Conservation (phyloP, 805 yeast genomes). For the Spathaspora passalidarum region DNA sequence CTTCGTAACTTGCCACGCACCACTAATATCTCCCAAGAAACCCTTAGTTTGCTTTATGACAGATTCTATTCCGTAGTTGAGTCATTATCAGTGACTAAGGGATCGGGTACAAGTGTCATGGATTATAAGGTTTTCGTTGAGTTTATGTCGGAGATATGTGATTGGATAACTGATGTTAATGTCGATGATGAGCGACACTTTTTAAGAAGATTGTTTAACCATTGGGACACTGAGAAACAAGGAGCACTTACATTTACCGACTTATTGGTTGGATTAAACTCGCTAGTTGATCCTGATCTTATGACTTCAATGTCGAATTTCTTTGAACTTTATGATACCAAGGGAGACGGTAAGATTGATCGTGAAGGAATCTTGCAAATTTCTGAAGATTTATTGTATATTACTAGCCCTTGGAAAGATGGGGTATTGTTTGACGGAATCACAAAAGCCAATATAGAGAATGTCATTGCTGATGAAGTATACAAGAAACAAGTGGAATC, state of each 20-base stretch:
- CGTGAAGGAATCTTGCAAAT: constrained; percentile 78
- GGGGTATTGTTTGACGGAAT: constrained; percentile 61
- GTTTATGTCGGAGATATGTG: constrained; percentile 77
- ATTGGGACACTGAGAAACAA: constrained; percentile 63
- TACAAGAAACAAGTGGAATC: constrained; percentile 33
- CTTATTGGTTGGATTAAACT: constrained; percentile 70
- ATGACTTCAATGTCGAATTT: constrained; percentile 77
- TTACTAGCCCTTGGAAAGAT: constrained; percentile 86
- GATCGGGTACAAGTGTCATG: constrained; percentile 62
- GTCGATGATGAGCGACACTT: constrained; percentile 15
- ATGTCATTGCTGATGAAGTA: constrained; percentile 63
- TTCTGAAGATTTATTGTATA: constrained; percentile 80
- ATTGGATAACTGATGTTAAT: constrained; percentile 52
- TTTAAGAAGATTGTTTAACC: constrained; percentile 57
- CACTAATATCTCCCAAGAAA: constrained; percentile 52
- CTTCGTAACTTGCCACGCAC: constrained; percentile 80
- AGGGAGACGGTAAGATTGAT: constrained; percentile 57
- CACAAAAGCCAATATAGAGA: constrained; percentile 62
- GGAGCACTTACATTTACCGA: constrained; percentile 65
- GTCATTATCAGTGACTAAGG: constrained; percentile 52
- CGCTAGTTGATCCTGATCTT: constrained; percentile 65
- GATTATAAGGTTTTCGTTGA: constrained; percentile 65
- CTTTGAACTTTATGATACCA: constrained; percentile 69
- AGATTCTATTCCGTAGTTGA: constrained; percentile 75
- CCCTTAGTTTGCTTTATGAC: constrained; percentile 76